Conservation (phyloP, 78 protist genomes). For the Dictyostelium intermedium region DNA sequence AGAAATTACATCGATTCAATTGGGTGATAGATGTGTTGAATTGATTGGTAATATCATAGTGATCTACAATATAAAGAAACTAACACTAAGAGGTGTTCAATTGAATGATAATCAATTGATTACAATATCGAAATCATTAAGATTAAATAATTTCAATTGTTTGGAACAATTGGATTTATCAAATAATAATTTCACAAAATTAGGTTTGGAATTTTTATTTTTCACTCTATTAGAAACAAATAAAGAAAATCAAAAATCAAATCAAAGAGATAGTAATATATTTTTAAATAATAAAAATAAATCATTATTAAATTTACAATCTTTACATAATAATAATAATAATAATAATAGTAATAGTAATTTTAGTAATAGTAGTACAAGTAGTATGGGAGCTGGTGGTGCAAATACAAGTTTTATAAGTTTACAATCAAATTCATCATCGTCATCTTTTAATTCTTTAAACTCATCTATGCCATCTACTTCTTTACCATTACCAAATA, state of each 20-base stretch:
- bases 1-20: neutral
- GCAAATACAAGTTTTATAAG: neutral
- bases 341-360: neutral
- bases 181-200: neutral
- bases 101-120: constrained; percentile 31
- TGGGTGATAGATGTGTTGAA: constrained; percentile 12
- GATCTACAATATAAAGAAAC: constrained; percentile 19
- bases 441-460: neutral
- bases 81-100: constrained; percentile 5
- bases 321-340: neutral
- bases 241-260: constrained; percentile 3
- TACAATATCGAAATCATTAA: constrained; percentile 16
- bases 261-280: neutral
- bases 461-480: neutral
- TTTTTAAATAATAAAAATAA: neutral
- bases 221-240: constrained; percentile 10
- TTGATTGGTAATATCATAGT: neutral
- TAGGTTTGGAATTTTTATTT: constrained; percentile 33
- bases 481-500: neutral
- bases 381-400: neutral
- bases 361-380: neutral
- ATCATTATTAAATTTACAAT: neutral
- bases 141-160: constrained; percentile 8
- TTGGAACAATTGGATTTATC: constrained; percentile 8
- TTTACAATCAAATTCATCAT: neutral